Percentiles rank a stretch among this genome's conserved stretches.
These are phyloP conservation scores for Coemansia javaensis DNA, from an alignment of 192 early-diverging fungal species.

Conservation along the genomic window DNA sequence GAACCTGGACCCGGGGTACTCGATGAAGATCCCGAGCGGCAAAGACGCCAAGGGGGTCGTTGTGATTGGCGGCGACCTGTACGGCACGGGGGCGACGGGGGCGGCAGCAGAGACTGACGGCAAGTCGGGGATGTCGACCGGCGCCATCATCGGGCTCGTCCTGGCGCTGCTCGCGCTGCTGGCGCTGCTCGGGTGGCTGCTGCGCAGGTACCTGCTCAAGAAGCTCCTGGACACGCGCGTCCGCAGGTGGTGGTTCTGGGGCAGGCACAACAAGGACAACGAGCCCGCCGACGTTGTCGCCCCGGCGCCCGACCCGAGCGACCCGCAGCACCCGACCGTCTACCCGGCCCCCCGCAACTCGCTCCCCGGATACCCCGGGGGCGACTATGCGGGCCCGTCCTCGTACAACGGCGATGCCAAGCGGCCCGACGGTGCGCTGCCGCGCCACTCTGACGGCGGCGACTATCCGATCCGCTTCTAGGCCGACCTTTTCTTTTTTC, in stretches of 20 bases:
- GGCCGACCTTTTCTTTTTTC: too few species aligned
- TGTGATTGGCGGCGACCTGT: slow-evolving; percentile 30
- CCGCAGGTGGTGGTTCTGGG: slow-evolving; percentile 37
- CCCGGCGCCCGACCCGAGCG: slow-evolving; percentile 3
- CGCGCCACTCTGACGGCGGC: too few species aligned
- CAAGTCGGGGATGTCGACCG: slow-evolving; percentile 1
- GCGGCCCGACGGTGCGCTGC: too few species aligned
- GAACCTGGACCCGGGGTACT: slow-evolving; percentile 20
- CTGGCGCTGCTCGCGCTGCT: slow-evolving; percentile 8
- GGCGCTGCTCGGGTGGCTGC: slow-evolving; percentile 10
- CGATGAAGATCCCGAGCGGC: slow-evolving; percentile 19
- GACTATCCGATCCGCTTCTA: too few species aligned
- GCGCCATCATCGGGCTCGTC: slow-evolving; percentile 12
- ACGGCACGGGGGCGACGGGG: slow-evolving; percentile 2
- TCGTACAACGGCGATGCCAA: too few species aligned
- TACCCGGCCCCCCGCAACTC: background rate
- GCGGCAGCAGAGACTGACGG: background rate
- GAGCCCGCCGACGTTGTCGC: background rate
- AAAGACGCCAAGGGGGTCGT: slow-evolving; percentile 1
- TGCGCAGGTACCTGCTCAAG: slow-evolving; percentile 1
- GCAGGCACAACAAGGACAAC: slow-evolving; percentile 15
- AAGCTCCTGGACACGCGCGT: slow-evolving; percentile 11
- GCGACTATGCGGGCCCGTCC: background rate
- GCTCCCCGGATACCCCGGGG: background rate
- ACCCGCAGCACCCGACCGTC: slow-evolving; percentile 6